Evolutionary conservation across 2,329 filamentous ascomycete genomes (phyloP), one percentile per base, ranked within the genome.

Genomic region (Fusarium coicis): DNA sequence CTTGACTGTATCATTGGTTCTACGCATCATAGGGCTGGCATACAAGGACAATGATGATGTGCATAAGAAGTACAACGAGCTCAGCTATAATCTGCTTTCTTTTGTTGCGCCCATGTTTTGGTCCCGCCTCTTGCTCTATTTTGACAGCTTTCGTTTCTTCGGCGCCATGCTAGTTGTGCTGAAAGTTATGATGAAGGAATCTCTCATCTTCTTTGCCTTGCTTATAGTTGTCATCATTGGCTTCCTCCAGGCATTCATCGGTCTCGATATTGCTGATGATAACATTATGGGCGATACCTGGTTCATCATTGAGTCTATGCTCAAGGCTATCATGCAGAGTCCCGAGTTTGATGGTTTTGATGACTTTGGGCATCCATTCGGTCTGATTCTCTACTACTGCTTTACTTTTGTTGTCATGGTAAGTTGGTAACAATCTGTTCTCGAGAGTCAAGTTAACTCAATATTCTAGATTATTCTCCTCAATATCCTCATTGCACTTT

Each of bases 341-440:
- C 96, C 96, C 0, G 95, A 98, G 74, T 98, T 99, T 77, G 86
- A 83, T 10, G 93, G 92, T 2, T 98, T 98, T 78, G 95, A 98
- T 74, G 88, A 92, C 30, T 99, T 98, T 80, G 93, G 93, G 28
- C 95, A 93, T 18, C 96, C 96, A 0, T 99, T 98, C 81, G 96
- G 96, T 14, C 89, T 97, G 56, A 93, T 98, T 37, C 91, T 99
- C 15, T 99, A 99, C 85, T 99, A 99, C 85, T 90, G 97, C 80
- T 99, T 98, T 82, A 97, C 96, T 23, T 99, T 99, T 79, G 92
- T 98, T 43, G 93, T 99, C 78, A 98, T 97, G 93, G 95, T 96
- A 76, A 75, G 85, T 79, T 21, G 12, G 19, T 8, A 32, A 23
- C 2, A 44, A 11, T 34, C 10, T 7, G 10, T 42, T 5, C 28